Base-by-base conservation (phyloP, 441 rosid species). In the Euphorbia corollata region DNA sequence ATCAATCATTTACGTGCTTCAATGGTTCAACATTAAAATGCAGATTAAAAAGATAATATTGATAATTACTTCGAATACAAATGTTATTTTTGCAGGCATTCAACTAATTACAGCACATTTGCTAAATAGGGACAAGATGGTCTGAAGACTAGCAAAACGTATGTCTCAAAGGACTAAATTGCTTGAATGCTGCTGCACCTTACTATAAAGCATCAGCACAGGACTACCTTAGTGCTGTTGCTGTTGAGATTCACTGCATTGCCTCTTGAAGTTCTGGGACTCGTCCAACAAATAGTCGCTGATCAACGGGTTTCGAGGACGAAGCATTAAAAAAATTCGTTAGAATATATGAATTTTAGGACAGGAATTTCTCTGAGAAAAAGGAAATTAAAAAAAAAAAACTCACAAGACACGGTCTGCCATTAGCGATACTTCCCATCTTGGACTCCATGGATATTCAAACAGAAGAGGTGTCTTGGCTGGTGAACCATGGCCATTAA, bases 371-470 rank as follows among this genome's bases (percentile, higher is more conserved):
- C 8, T 7, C 4, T 38, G 41, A 7, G 9, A 18, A 1, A 15
- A 12, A 12, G 27, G 9, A 8, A 1, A 23, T 1, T 8, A n/a
- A 50, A 63, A 13, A n/a, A 10, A 11, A 27, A 11, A 54, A 59
- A 76, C 93, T 83, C 62, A 93, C 99, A 76, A 83, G 34, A 89
- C 75, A 59, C 90, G 86, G 71, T 91, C 99, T 19, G 89, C 95
- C 99, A 87, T 93, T 73, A 69, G 82, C 2, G 85, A 74, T 27
- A 67, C 51, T 71, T 91, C 96, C 99, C 99, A 93, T 79, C 97
- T 86, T 16, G 99, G 99, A 83, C 96, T 93, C 97, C 99, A 93
- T 59, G 96, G 96, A 74, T 82, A 93, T 27, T 89, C 96, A 0
- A 78, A 51, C 53, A 85, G 78, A 61, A 81, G 80, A 59, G 82